Conservation (phyloP, 2,329 filamentous ascomycete species). For the Teratosphaeriaceae sp. region DNA sequence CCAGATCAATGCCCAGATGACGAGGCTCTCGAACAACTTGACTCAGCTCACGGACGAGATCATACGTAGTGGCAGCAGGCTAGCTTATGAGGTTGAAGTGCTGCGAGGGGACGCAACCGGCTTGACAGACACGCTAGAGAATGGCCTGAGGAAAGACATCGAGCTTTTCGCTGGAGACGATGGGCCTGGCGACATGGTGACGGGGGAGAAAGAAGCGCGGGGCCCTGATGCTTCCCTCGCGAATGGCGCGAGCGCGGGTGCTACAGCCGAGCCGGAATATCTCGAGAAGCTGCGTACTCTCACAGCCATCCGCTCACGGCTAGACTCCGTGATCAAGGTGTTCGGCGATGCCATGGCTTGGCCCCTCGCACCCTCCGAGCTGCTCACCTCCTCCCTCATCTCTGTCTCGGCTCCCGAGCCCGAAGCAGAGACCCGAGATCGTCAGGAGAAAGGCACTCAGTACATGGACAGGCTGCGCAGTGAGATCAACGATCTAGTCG, state of each 20-base stretch:
- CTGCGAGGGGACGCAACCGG: constrained; percentile 79
- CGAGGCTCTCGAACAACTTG: constrained; percentile 70
- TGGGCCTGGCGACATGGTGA: too few species aligned
- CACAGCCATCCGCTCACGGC: constrained; percentile 70
- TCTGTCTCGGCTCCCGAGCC: constrained; percentile 77
- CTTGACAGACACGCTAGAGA: constrained; percentile 70
- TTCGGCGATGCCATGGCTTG: constrained; percentile 97
- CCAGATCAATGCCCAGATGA: constrained; percentile 81
- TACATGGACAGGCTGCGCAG: constrained; percentile 64
- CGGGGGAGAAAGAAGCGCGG: too few species aligned
- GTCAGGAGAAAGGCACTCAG: constrained; percentile 81
- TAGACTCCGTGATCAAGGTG: constrained; percentile 82
- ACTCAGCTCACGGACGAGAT: constrained; percentile 95
- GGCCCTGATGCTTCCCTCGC: too few species aligned
- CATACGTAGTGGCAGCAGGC: constrained; percentile 73
- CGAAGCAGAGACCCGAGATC: constrained; percentile 52
- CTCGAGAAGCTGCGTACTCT: constrained; percentile 76
- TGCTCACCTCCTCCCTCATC: constrained; percentile 78
- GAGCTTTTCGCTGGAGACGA: constrained; percentile 58
- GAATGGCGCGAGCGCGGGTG: too few species aligned
- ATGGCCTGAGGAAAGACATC: constrained; percentile 66
- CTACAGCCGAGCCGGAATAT: constrained; percentile 49
- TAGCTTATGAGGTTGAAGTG: constrained; percentile 93
- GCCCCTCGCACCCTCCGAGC: constrained; percentile 80
- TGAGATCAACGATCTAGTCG: constrained; percentile 65